phyloP scores from a whole-genome alignment of 1,284 basidiomycete genomes.

The Trametes hirsuta region DNA sequence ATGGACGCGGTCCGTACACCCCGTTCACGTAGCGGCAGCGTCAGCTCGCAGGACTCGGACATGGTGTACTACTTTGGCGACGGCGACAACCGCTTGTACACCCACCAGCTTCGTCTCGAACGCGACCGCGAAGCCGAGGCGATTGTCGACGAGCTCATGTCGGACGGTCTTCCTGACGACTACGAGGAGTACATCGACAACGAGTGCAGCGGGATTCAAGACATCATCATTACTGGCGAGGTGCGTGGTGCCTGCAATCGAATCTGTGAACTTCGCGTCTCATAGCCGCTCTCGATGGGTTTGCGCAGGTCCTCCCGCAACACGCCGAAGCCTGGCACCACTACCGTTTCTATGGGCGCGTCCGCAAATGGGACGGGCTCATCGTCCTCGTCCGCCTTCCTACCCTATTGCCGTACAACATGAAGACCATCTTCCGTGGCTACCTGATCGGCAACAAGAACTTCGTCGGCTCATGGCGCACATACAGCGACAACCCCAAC shows the following conservation, averaged over 20 bases:
- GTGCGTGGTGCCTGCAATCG: conserved; percentile 31
- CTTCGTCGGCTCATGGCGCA: conserved; percentile 73
- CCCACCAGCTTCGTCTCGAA: conserved; percentile 19
- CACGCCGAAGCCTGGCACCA: conserved; percentile 64
- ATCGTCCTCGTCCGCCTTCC: conserved; percentile 61
- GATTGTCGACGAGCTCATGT: conserved; percentile 34
- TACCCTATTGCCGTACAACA: conserved; percentile 35
- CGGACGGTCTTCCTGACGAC: conserved; percentile 27
- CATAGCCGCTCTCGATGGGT: neutral
- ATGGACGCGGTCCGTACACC: conserved; percentile 4
- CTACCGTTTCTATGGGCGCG: conserved; percentile 64
- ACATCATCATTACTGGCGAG: conserved; percentile 62
- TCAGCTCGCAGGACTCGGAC: conserved; percentile 20
- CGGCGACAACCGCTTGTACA: conserved; percentile 11
- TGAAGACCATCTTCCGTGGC: conserved; percentile 65
- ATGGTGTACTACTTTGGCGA: conserved; percentile 13
- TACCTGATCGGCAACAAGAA: conserved; percentile 66
- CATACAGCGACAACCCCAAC: conserved; percentile 41
- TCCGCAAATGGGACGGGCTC: conserved; percentile 70
- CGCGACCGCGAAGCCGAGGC: conserved; percentile 31
- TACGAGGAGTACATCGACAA: conserved; percentile 27
- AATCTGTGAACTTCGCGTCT: neutral
- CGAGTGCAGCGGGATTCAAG: conserved; percentile 54
- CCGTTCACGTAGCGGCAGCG: conserved; percentile 11
- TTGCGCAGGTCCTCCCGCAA: conserved; percentile 49